Evolutionary conservation across 1,139 yeast genomes (phyloP).

Genomic region (Yamadazyma songkhlaensis): DNA sequence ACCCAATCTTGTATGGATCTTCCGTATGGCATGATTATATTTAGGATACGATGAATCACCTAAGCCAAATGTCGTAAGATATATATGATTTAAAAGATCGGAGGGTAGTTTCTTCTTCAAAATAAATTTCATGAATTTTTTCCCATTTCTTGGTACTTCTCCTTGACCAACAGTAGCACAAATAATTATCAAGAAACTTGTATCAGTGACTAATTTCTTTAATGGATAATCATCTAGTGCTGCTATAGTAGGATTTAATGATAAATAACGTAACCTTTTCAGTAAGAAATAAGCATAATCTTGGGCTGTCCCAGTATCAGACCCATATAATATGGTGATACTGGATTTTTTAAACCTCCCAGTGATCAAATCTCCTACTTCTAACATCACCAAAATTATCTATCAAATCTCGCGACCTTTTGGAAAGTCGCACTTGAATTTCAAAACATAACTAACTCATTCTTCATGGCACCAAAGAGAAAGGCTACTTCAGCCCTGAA

Average conservation of each 20-base stretch:
- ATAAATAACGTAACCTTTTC: constrained; percentile 52
- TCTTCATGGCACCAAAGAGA: constrained; percentile 30
- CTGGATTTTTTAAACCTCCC: constrained; percentile 4
- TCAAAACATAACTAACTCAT: neutral
- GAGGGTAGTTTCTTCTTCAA: constrained; percentile 65
- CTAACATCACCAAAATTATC: constrained; percentile 2
- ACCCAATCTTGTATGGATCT: constrained; percentile 69
- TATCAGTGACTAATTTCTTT: constrained; percentile 47
- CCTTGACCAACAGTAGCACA: constrained; percentile 95
- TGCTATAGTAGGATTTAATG: constrained; percentile 49
- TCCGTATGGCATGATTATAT: constrained; percentile 81
- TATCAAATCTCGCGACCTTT: neutral
- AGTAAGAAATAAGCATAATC: constrained; percentile 75
- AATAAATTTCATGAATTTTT: constrained; percentile 69
- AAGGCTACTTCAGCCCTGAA: constrained; percentile 9
- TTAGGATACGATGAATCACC: constrained; percentile 95
- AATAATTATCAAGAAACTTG: constrained; percentile 55
- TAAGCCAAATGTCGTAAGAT: constrained; percentile 75
- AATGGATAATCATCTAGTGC: constrained; percentile 65
- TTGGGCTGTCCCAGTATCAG: constrained; percentile 91
- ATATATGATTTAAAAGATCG: constrained; percentile 59
- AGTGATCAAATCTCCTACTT: neutral
- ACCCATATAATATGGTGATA: constrained; percentile 74
- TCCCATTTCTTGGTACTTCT: constrained; percentile 78
- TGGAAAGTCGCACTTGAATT: neutral